Percentiles rank a stretch among this genome's conserved stretches.
These are phyloP conservation scores for Ophiocordyceps sinensis DNA, from an alignment of 2,329 filamentous ascomycete species.

Conservation along the genomic window DNA sequence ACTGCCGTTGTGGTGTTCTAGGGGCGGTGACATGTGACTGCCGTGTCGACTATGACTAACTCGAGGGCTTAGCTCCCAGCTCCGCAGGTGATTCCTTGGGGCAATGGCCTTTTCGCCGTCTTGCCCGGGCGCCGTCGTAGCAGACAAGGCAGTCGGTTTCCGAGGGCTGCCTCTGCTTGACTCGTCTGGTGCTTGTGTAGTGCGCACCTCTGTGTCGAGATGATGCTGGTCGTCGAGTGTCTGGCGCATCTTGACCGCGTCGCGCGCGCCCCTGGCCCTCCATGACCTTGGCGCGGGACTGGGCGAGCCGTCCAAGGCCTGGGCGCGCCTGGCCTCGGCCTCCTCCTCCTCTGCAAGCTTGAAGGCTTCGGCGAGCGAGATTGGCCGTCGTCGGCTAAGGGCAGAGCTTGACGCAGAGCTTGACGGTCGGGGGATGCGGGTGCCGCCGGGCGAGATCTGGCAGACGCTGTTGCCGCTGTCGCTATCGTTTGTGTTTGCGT, in stretches of 20 bases:
- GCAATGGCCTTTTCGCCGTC: too few species aligned
- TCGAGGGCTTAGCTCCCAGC: background rate
- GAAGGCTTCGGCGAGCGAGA: slow-evolving; percentile 29
- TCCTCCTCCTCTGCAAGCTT: slow-evolving; percentile 16
- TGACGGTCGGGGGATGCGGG: slow-evolving; percentile 19
- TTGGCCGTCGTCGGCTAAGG: slow-evolving; percentile 16
- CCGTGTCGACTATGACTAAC: background rate
- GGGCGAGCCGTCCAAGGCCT: slow-evolving; percentile 28
- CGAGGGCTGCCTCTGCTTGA: background rate
- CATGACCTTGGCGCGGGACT: slow-evolving; percentile 35
- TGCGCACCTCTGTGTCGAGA: slow-evolving; percentile 15
- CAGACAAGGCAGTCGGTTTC: too few species aligned
- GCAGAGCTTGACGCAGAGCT: slow-evolving; percentile 9
- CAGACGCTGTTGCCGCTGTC: slow-evolving; percentile 3
- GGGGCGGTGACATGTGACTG: background rate
- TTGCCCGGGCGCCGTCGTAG: too few species aligned
- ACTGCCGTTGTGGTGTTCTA: slow-evolving; percentile 9
- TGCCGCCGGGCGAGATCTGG: slow-evolving; percentile 11
- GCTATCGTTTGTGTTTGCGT: slow-evolving; percentile 1
- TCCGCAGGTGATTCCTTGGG: too few species aligned
- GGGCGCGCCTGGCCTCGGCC: slow-evolving; percentile 10
- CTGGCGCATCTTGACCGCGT: slow-evolving; percentile 15
- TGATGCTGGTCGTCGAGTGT: slow-evolving; percentile 14
- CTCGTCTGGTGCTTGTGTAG: background rate
- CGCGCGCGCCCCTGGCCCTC: slow-evolving; percentile 18